phyloP scores from a whole-genome alignment of 345 rosid genomes.

The Rubroshorea leprosula region DNA sequence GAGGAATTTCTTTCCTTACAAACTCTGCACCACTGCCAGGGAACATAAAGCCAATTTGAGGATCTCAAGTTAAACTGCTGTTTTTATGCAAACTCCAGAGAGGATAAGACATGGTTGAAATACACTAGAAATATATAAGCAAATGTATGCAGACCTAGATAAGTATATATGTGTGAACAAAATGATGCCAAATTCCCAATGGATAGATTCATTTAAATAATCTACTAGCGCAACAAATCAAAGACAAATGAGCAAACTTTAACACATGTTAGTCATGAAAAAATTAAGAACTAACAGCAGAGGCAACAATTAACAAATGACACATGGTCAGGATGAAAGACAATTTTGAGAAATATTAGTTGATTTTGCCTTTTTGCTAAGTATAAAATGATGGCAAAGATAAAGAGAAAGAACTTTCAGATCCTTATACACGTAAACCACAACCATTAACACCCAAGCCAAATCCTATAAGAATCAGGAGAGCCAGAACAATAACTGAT shows the following conservation, averaged over 20 bases:
- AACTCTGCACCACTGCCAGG: constrained; percentile 73
- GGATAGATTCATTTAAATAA: not conserved
- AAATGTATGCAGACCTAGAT: not conserved
- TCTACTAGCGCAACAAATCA: not conserved
- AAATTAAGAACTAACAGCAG: not conserved
- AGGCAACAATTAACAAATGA: not conserved
- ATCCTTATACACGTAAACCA: not conserved
- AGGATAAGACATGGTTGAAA: no score
- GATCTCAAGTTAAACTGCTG: constrained; percentile 8
- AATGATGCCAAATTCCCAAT: not conserved
- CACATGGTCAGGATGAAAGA: no score
- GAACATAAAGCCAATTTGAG: constrained; percentile 21
- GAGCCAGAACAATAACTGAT: no score
- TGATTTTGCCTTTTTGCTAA: not conserved
- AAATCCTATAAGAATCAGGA: no score
- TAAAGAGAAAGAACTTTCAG: not conserved
- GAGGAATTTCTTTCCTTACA: constrained; percentile 82
- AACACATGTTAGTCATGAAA: not conserved
- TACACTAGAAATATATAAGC: not conserved
- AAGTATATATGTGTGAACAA: not conserved
- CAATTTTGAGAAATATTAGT: not conserved
- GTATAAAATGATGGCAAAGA: no score
- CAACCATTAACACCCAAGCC: not conserved
- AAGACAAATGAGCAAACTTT: not conserved
- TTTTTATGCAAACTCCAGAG: not conserved